phyloP scores from a whole-genome alignment of 2,329 filamentous ascomycete genomes.

The Didymella segeticola region DNA sequence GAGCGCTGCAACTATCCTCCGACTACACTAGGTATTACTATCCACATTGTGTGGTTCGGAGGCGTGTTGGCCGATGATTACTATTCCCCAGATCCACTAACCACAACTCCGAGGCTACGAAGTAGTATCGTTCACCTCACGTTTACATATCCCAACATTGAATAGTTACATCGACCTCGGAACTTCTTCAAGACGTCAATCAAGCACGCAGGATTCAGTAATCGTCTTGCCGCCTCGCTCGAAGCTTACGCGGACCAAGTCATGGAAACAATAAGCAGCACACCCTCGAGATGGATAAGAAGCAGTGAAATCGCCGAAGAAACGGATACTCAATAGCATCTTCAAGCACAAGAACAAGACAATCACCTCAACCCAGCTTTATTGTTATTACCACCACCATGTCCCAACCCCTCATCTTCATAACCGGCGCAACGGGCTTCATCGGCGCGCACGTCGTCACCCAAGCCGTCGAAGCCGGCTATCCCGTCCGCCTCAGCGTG shows the following conservation, averaged over 20 bases:
- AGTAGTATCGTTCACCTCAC: neutral
- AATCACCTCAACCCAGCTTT: neutral
- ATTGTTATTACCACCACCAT: neutral
- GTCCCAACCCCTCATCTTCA: slow-evolving; percentile 31
- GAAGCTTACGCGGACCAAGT: no score
- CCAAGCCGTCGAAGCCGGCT: slow-evolving; percentile 31
- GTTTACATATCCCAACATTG: neutral
- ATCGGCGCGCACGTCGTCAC: slow-evolving; percentile 34
- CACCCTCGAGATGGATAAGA: no score
- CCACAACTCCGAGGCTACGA: neutral
- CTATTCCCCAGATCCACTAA: neutral
- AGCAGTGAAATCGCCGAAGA: no score
- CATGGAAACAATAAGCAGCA: no score
- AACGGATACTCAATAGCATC: no score
- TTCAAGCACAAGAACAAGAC: no score
- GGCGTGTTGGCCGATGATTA: slow-evolving; percentile 2
- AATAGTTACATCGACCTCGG: no score
- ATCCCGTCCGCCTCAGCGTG: slow-evolving; percentile 36
- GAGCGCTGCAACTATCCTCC: no score
- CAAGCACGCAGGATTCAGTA: no score
- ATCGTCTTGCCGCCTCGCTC: no score
- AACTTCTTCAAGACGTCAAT: no score
- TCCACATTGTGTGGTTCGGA: neutral
- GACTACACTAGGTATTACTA: neutral
- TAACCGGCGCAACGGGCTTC: slow-evolving; percentile 39